Evolutionary conservation across 2,329 filamentous ascomycete genomes (phyloP).

Genomic region (Colletotrichum shisoi): DNA sequence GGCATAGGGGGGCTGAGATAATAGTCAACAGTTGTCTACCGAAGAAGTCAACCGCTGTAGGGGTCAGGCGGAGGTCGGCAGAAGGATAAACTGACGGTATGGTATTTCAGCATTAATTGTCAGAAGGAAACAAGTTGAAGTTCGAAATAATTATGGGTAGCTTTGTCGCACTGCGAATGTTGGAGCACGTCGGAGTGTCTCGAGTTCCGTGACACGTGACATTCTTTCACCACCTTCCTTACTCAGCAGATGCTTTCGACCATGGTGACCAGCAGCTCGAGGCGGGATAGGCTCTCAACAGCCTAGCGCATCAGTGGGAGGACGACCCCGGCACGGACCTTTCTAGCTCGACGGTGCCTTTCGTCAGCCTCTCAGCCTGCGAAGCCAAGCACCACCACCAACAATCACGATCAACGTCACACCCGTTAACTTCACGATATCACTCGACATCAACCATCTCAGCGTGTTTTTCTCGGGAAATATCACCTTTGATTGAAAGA

Average conservation of each 20-base stretch:
- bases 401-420: constrained; percentile 20
- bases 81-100: no score
- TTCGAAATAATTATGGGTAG: no score
- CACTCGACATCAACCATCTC: background rate
- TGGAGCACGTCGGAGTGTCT: background rate
- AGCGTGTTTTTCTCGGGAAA: background rate
- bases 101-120: no score
- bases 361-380: constrained; percentile 41
- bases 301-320: constrained; percentile 7
- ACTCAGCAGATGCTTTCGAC: constrained; percentile 4
- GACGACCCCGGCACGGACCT: constrained; percentile 28
- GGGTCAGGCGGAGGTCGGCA: no score
- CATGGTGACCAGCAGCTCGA: constrained; percentile 12
- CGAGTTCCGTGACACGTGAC: constrained; percentile 25
- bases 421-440: background rate
- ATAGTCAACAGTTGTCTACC: no score
- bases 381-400: constrained; percentile 27
- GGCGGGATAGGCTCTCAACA: background rate
- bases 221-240: background rate
- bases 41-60: no score
- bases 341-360: constrained; percentile 38
- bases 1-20: no score
- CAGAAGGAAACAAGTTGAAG: no score
- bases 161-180: no score
- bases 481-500: background rate